Base-by-base conservation (phyloP, 2,329 filamentous ascomycete species). In the Sporothrix brasiliensis region DNA sequence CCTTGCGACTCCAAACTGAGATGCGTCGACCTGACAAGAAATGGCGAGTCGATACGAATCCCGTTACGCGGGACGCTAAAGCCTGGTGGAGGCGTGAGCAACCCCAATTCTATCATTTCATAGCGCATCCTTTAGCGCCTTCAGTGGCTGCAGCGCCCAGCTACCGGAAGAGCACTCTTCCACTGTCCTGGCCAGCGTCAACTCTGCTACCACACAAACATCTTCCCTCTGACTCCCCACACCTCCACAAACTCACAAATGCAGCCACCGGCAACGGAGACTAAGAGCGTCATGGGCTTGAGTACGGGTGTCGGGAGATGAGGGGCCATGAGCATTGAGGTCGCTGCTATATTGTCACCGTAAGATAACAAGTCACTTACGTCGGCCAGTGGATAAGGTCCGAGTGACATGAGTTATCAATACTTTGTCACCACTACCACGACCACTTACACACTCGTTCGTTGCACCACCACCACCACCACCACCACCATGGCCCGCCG, bases 401-500 rank as follows among this genome's bases (percentile, higher is more conserved):
- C 5, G 14, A 44, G 41, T 44, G 4, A 44, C 1, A 44, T 11
- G 14, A 34, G 30, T 7, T 34, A 34, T 34, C 41, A 13, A 4
- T 44, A 44, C 47, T n/a, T n/a, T 19, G 9, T 50, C 7, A 50
- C 47, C 47, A 50, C 47, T 24, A 27, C 4, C 3, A 19, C 10
- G n/a, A 16, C 14, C 30, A 49, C 27, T 19, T 58, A 14, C n/a
- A 21, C 50, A 13, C 14, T 39, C 19, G 21, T 4, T 5, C 14
- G 41, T 56, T 4, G 39, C 13, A n/a, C 14, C 13, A 41, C 9
- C 13, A 39, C 16, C 13, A 27, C 41, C 41, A 67, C 14, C 1
- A 21, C 24, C 13, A 19, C 44, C 44, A 67, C n/a, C 11, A 82
- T 81, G 78, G 71, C 79, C 44, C 80, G 79, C 70, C 78, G 76